Evolutionary conservation across 441 rosid genomes (phyloP), one percentile per base, ranked within the genome.

Genomic region (Melastoma candidum): DNA sequence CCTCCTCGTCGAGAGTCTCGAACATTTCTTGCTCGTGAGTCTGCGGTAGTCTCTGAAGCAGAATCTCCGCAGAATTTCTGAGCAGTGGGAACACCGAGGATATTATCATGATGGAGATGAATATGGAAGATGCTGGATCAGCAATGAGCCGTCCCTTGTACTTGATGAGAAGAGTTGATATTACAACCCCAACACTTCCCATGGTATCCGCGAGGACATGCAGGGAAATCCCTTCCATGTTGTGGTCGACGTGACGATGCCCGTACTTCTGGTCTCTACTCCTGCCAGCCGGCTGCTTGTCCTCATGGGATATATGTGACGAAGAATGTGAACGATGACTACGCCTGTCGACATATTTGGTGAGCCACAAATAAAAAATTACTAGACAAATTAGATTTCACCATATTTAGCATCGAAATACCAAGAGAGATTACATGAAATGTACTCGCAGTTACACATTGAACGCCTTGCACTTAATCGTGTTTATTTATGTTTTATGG

Each of bases 121-220:
- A 90, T 63, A 90, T 90, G 49, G 98, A 90, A 71, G 90, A 76
- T 4, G 96, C 95, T 58, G 96, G 98, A 77, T 87, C 96, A 24
- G 98, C 93, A 65, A 82, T 83, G 64, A 87, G 83, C 98, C 96
- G 87, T 14, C 98, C 96, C 59, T 79, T 90, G 77, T 90, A 90
- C 71, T 90, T 82, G 53, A 87, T 85, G 63, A 90, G 68, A 46
- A 90, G 93, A 11, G 98, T 90, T 2, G 95, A 90, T 57, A 87
- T 56, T 60, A 90, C 95, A 26, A 90, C 98, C 52, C 98, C 98
- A 59, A 87, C 87, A 68, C 96, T 90, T 64, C 96, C 98, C 87
- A 90, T 53, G 44, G 98, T 85, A 63, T 90, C 98, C 44, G 95
- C 96, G 57, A 85, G 68, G 60, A 90, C 93, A 63, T 90, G 98